Evolutionary conservation across 2,329 filamentous ascomycete genomes (phyloP).

Genomic region (Pestalotiopsis sp.): DNA sequence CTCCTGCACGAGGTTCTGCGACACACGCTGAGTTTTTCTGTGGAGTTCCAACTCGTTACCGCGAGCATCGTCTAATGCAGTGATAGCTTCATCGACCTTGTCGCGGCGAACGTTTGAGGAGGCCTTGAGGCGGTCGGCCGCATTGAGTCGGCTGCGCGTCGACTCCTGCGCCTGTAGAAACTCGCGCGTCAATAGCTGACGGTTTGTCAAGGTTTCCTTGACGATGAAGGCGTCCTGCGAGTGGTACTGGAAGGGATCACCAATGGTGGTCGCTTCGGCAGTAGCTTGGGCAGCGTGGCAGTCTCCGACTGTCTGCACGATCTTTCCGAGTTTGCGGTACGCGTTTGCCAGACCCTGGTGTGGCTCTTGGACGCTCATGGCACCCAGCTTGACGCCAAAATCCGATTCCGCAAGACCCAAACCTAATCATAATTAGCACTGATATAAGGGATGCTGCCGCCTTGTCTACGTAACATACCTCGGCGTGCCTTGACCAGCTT

Average conservation of each 20-base stretch:
- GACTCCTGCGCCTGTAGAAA: slow-evolving; percentile 87
- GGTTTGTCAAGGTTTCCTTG: slow-evolving; percentile 96
- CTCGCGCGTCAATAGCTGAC: slow-evolving; percentile 93
- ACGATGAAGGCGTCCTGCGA: slow-evolving; percentile 96
- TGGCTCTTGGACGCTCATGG: slow-evolving; percentile 87
- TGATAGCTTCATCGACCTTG: slow-evolving; percentile 98
- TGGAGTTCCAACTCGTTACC: slow-evolving; percentile 79
- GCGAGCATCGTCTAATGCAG: slow-evolving; percentile 83
- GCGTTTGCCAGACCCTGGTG: slow-evolving; percentile 86
- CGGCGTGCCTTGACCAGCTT: slow-evolving; percentile 88
- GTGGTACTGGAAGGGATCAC: slow-evolving; percentile 92
- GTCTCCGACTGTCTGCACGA: slow-evolving; percentile 91
- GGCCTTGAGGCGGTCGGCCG: slow-evolving; percentile 85
- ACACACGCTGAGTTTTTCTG: slow-evolving; percentile 87
- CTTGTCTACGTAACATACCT: slow-evolving; percentile 58
- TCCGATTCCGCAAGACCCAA: slow-evolving; percentile 91
- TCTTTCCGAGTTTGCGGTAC: slow-evolving; percentile 92
- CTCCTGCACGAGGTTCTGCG: slow-evolving; percentile 84
- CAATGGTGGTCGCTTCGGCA: slow-evolving; percentile 91
- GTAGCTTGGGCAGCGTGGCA: slow-evolving; percentile 96
- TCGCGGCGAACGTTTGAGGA: slow-evolving; percentile 86
- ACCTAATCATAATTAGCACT: slow-evolving; percentile 54
- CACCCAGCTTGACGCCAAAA: slow-evolving; percentile 85
- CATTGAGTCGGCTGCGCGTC: slow-evolving; percentile 79
- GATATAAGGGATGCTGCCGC: neutral